Conservation (phyloP, 306 rosid species). For the Chamaecrista fasciculata region DNA sequence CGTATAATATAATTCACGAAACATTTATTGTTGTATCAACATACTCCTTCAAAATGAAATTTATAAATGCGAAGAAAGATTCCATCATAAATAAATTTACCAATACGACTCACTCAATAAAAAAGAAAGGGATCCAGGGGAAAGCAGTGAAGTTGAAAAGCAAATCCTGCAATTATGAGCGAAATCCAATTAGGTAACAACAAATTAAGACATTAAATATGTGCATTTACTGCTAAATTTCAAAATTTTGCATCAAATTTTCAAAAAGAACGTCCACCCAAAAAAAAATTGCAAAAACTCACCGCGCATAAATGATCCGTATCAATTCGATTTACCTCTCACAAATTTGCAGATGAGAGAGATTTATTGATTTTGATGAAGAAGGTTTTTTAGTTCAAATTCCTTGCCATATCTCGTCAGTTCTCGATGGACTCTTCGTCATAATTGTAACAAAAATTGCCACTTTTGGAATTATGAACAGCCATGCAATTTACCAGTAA, state of each 20-base stretch:
- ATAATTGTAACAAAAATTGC: background rate
- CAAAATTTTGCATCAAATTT: background rate
- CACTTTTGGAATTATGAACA: background rate
- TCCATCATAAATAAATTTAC: background rate
- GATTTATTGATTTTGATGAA: background rate
- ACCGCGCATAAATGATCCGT: background rate
- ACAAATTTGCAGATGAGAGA: background rate
- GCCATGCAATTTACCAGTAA: background rate
- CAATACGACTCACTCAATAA: background rate
- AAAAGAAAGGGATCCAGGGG: background rate
- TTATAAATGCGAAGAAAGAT: background rate
- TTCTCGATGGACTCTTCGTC: background rate
- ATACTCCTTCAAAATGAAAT: background rate
- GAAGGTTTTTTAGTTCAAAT: background rate
- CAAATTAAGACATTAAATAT: background rate
- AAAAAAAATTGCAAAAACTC: background rate
- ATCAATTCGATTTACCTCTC: background rate
- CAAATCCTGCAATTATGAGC: background rate
- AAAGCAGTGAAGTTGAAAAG: background rate
- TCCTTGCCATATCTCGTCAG: slow-evolving; percentile 10
- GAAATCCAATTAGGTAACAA: slow-evolving; percentile 1
- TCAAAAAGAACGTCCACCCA: background rate
- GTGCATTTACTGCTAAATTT: background rate
- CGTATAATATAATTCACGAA: background rate
- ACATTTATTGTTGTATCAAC: background rate